These are phyloP conservation scores for Coemansia sp. DNA, from an alignment of 192 early-diverging fungal genomes.

Conservation along the genomic window DNA sequence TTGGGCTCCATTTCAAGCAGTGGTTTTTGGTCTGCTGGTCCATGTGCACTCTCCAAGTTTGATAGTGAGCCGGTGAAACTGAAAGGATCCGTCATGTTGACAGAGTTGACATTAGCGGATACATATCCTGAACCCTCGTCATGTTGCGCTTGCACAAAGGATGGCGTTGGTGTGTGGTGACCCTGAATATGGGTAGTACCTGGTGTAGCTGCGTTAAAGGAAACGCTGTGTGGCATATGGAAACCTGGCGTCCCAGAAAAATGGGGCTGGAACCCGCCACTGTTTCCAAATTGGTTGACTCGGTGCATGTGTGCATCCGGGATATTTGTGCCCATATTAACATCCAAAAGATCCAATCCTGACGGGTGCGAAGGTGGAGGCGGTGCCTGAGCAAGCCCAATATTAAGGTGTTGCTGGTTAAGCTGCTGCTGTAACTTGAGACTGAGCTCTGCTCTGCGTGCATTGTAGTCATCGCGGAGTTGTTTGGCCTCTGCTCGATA, in stretches of 20 bases:
- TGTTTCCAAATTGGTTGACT: constrained; percentile 7
- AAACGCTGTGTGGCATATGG: constrained; percentile 11
- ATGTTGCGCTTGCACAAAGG: constrained; percentile 6
- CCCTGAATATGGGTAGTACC: constrained; percentile 4
- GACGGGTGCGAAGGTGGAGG: constrained; percentile 7
- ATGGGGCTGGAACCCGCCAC: constrained; percentile 19
- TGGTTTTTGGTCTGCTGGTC: constrained; percentile 5
- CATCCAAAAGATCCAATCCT: constrained; percentile 22
- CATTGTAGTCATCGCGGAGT: constrained; percentile 61
- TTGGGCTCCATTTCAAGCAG: background rate
- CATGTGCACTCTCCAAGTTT: constrained; percentile 9
- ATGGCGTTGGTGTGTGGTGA: constrained; percentile 6
- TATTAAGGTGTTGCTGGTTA: constrained; percentile 52
- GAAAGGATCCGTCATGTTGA: constrained; percentile 15
- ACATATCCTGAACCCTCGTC: constrained; percentile 8
- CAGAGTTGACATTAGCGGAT: background rate
- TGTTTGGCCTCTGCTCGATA: constrained; percentile 58
- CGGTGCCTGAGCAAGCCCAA: constrained; percentile 24
- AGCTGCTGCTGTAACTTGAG: constrained; percentile 55
- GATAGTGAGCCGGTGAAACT: constrained; percentile 22
- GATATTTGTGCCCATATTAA: constrained; percentile 2
- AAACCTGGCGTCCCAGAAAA: constrained; percentile 11
- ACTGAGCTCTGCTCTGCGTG: constrained; percentile 55
- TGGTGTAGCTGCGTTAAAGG: constrained; percentile 15
- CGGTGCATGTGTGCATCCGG: constrained; percentile 13